Conservation (phyloP, 2,329 filamentous ascomycete genomes). For the Kalaharituber pfeilii region DNA sequence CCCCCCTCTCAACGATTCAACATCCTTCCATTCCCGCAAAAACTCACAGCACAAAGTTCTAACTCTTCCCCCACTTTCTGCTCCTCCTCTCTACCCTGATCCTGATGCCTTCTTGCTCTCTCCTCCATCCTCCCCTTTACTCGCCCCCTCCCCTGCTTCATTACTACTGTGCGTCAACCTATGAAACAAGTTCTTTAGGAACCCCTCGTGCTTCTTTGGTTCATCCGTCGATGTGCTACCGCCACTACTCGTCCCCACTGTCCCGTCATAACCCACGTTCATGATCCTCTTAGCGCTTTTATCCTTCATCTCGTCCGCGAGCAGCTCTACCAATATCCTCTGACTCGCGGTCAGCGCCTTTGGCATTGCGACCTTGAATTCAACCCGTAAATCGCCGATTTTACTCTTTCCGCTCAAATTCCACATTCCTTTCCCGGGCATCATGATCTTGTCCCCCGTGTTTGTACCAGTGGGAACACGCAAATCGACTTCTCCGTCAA, state of each 20-base stretch:
- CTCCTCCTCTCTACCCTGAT: background rate
- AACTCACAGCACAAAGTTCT: background rate
- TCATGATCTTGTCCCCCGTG: slow-evolving; percentile 78
- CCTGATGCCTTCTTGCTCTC: background rate
- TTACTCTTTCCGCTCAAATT: slow-evolving; percentile 48
- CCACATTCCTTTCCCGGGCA: slow-evolving; percentile 88
- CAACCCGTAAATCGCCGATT: slow-evolving; percentile 71
- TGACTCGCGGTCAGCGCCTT: slow-evolving; percentile 59
- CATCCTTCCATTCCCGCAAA: too few relatives aligned
- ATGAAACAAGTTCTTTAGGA: background rate
- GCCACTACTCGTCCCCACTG: background rate
- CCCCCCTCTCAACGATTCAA: too few relatives aligned
- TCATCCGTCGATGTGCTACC: background rate
- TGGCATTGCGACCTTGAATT: slow-evolving; percentile 90
- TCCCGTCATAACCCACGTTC: slow-evolving; percentile 42
- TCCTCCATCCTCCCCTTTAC: background rate
- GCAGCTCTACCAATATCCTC: slow-evolving; percentile 80
- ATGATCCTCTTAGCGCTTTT: slow-evolving; percentile 83
- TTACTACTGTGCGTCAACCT: background rate
- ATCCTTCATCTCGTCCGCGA: slow-evolving; percentile 90
- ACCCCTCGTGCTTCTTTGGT: background rate
- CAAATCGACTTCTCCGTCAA: slow-evolving; percentile 79
- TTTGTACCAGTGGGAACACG: slow-evolving; percentile 81
- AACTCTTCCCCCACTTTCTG: background rate
- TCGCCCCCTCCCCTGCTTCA: background rate